Evolutionary conservation across 1,139 yeast genomes (phyloP).

Genomic region (Pichia norvegensis): DNA sequence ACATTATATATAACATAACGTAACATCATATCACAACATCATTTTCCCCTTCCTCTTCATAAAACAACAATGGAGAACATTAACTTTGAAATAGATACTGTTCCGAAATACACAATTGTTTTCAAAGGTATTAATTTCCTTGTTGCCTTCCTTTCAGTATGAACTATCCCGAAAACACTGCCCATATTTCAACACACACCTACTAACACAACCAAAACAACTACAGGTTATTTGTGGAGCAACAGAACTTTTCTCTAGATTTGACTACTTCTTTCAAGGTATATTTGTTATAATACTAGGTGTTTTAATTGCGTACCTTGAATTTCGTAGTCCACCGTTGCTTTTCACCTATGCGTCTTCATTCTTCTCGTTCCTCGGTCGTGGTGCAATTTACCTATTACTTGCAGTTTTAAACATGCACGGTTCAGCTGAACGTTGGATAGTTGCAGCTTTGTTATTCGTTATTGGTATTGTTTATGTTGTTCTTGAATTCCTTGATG

Average conservation of each 20-base stretch:
- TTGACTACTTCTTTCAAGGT: slow-evolving; percentile 44
- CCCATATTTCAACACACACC: background rate
- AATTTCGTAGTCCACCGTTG: slow-evolving; percentile 59
- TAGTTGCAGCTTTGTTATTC: slow-evolving; percentile 50
- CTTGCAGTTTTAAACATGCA: slow-evolving; percentile 59
- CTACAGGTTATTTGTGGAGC: slow-evolving; percentile 35
- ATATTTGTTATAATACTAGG: slow-evolving; percentile 51
- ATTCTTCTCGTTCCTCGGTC: slow-evolving; percentile 73
- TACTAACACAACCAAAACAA: background rate
- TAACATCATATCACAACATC: no score
- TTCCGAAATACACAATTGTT: slow-evolving; percentile 21
- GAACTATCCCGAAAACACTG: no score
- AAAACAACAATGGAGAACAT: slow-evolving; percentile 21
- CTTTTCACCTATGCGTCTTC: slow-evolving; percentile 71
- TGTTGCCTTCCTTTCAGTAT: slow-evolving; percentile 43
- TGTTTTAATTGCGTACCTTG: slow-evolving; percentile 46
- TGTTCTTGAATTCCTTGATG: slow-evolving; percentile 61
- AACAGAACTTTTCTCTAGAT: slow-evolving; percentile 50
- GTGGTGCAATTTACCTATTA: slow-evolving; percentile 67
- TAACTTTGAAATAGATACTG: slow-evolving; percentile 24
- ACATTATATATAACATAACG: no score
- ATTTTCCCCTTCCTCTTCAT: no score
- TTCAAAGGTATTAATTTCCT: slow-evolving; percentile 59
- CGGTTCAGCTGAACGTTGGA: slow-evolving; percentile 48
- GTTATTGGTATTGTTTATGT: slow-evolving; percentile 52